Evolutionary conservation across 1,139 yeast genomes (phyloP).

Genomic region (Citeromyces siamensis): DNA sequence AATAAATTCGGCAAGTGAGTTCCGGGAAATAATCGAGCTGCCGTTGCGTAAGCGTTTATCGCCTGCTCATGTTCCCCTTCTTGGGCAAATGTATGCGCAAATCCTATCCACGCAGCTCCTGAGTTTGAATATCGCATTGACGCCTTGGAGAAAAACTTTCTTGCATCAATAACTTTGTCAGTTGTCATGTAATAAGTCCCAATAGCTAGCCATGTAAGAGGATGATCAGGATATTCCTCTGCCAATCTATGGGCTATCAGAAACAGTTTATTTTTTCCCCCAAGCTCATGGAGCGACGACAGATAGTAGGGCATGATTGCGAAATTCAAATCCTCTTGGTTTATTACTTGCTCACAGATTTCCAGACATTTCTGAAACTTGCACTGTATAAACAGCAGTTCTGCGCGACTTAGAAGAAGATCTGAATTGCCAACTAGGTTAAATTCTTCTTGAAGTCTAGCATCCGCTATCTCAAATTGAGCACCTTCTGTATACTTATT

Average conservation of each 20-base stretch:
- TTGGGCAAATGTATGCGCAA: conserved; percentile 95
- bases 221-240: conserved; percentile 70
- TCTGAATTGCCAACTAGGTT: conserved; percentile 60
- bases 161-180: conserved; percentile 66
- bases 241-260: conserved; percentile 78
- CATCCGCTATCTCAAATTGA: conserved; percentile 54
- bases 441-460: conserved; percentile 57
- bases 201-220: conserved; percentile 87
- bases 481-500: conserved; percentile 59
- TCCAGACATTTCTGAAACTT: conserved; percentile 66
- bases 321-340: conserved; percentile 58
- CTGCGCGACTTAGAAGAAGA: conserved; percentile 58
- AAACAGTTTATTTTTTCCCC: conserved; percentile 73
- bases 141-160: conserved; percentile 82
- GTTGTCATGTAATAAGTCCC: conserved; percentile 82
- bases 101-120: conserved; percentile 97
- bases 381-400: conserved; percentile 63
- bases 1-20: conserved; percentile 85
- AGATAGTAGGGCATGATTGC: conserved; percentile 70
- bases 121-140: conserved; percentile 82
- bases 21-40: conserved; percentile 89
- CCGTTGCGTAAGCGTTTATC: conserved; percentile 92
- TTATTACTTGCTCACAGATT: conserved; percentile 55
- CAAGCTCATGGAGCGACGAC: conserved; percentile 77
- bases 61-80: conserved; percentile 99